A percentile compares a stretch with the other conserved stretches of the same genome.
phyloP scores from a whole-genome alignment of 768 basidiomycete species.

The Leccinum variicolor region DNA sequence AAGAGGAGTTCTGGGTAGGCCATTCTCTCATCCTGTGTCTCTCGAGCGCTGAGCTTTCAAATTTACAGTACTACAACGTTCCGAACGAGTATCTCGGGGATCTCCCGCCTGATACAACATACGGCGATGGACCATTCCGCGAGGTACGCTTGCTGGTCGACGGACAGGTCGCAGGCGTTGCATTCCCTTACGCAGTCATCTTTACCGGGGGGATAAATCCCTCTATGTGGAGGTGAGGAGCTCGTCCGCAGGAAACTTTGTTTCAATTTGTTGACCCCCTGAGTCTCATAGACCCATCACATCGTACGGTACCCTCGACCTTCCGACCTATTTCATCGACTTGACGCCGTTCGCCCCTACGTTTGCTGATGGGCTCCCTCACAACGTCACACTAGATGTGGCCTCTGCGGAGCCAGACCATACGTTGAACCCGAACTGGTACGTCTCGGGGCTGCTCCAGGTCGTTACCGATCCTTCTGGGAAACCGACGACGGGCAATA shows the following conservation, averaged over 20 bases:
- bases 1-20: constrained; percentile 77
- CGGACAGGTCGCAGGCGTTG: constrained; percentile 50
- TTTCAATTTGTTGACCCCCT: not conserved
- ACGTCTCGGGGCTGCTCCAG: constrained; percentile 66
- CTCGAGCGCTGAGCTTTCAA: not conserved
- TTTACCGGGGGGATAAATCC: constrained; percentile 78
- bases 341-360: constrained; percentile 74
- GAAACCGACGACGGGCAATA: constrained; percentile 64
- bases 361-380: constrained; percentile 64
- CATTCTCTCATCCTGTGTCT: not conserved
- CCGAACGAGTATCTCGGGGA: constrained; percentile 55
- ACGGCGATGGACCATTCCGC: constrained; percentile 52
- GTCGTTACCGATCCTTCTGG: constrained; percentile 63
- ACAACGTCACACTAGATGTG: constrained; percentile 71
- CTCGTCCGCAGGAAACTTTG: not conserved
- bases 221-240: constrained; percentile 57
- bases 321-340: constrained; percentile 76
- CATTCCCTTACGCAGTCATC: constrained; percentile 57
- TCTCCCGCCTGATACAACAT: constrained; percentile 49
- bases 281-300: constrained; percentile 55
- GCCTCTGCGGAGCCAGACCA: constrained; percentile 65
- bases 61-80: constrained; percentile 60
- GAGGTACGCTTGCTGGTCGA: constrained; percentile 63
- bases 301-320: constrained; percentile 71
- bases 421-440: constrained; percentile 74